Evolutionary conservation across 2,329 filamentous ascomycete species (phyloP).

Genomic region (Aspergillus sp.): DNA sequence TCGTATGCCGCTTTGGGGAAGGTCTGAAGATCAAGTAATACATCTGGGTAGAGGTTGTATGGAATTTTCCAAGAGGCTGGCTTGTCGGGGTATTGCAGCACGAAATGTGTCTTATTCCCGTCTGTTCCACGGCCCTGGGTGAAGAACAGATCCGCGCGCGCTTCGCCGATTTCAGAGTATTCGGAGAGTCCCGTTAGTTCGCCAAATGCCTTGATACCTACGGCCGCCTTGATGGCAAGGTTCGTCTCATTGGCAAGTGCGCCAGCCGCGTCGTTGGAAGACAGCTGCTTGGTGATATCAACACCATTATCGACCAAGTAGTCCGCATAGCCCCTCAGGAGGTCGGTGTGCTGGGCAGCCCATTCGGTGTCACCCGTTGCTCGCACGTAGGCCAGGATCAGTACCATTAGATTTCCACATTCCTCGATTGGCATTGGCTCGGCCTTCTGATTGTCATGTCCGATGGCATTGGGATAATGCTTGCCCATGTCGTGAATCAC

Average conservation of each 20-base stretch:
- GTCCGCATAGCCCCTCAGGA: conserved; percentile 44
- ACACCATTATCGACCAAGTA: conserved; percentile 45
- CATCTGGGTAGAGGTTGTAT: conserved; percentile 48
- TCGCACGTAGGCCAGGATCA: conserved; percentile 41
- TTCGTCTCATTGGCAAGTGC: conserved; percentile 49
- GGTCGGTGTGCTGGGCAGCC: conserved; percentile 36
- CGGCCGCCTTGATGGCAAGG: conserved; percentile 51
- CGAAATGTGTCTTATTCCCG: conserved; percentile 42
- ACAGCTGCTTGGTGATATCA: conserved; percentile 44
- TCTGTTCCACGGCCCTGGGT: conserved; percentile 39
- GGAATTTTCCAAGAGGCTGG: conserved; percentile 39
- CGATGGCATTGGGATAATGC: conserved; percentile 45
- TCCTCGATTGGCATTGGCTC: conserved; percentile 49
- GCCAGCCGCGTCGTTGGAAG: conserved; percentile 48
- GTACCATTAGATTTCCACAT: conserved; percentile 43
- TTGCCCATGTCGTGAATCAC: conserved; percentile 47
- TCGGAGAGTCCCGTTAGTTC: conserved; percentile 38
- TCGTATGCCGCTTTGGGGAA: conserved; percentile 40
- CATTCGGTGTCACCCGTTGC: conserved; percentile 44
- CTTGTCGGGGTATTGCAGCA: conserved; percentile 41
- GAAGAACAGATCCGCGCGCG: conserved; percentile 41
- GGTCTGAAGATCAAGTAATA: conserved; percentile 41
- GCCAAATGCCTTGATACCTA: conserved; percentile 51
- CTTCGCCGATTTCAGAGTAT: conserved; percentile 40
- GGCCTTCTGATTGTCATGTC: conserved; percentile 41